A percentile compares a stretch with the other conserved stretches of the same genome.
These are phyloP conservation scores for Clavispora asparagi DNA, from an alignment of 805 yeast species.

Conservation along the genomic window DNA sequence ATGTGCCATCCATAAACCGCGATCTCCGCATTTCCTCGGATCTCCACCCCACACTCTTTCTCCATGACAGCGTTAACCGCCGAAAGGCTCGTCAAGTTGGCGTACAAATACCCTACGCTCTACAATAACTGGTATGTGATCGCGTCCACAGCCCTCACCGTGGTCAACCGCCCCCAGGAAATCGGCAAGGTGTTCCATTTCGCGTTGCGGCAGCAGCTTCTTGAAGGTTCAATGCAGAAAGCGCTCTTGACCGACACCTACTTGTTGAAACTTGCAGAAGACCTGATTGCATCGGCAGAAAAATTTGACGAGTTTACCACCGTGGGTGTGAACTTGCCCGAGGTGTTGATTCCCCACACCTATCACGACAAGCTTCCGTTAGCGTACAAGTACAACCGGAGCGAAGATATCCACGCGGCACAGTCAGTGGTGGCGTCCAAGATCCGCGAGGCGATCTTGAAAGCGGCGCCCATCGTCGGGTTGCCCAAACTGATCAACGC, in stretches of 20 bases:
- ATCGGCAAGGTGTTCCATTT: slow-evolving; percentile 70
- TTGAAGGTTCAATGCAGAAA: slow-evolving; percentile 21
- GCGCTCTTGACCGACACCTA: slow-evolving; percentile 28
- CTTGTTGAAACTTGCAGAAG: slow-evolving; percentile 33
- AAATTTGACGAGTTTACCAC: slow-evolving; percentile 34
- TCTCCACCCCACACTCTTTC: background rate
- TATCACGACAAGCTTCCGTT: slow-evolving; percentile 36
- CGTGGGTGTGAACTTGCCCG: slow-evolving; percentile 40
- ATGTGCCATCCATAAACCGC: background rate
- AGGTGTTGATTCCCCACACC: slow-evolving; percentile 34
- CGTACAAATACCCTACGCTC: slow-evolving; percentile 51
- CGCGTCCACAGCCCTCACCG: slow-evolving; percentile 78
- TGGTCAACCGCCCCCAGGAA: slow-evolving; percentile 77
- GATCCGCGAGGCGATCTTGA: slow-evolving; percentile 72
- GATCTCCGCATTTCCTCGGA: background rate
- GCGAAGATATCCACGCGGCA: slow-evolving; percentile 31
- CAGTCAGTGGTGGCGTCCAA: slow-evolving; percentile 42
- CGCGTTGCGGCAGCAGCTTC: slow-evolving; percentile 46
- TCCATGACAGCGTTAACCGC: slow-evolving; percentile 38
- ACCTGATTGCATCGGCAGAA: slow-evolving; percentile 34
- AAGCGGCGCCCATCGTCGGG: slow-evolving; percentile 75
- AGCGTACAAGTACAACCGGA: slow-evolving; percentile 26
- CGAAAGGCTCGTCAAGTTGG: slow-evolving; percentile 48
- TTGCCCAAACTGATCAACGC: slow-evolving; percentile 83
- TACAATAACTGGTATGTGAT: slow-evolving; percentile 65